These are phyloP conservation scores for Beauveria asiatica DNA, from an alignment of 2,329 filamentous ascomycete genomes.

Conservation along the genomic window DNA sequence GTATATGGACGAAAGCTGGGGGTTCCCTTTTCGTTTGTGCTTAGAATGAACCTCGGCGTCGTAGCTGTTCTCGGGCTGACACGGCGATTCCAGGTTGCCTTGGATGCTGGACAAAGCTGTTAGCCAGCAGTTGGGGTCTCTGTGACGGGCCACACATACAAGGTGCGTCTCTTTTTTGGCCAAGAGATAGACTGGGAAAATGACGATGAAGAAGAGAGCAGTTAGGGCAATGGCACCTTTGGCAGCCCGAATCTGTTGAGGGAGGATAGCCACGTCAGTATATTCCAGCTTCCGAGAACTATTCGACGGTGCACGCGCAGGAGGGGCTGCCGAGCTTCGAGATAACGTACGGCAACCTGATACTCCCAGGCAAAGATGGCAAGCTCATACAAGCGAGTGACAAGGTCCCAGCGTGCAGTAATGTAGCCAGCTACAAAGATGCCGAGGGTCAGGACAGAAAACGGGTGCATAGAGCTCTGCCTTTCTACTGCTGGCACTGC, in stretches of 20 bases:
- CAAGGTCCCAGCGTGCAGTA: constrained; percentile 97
- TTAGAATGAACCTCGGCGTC: constrained; percentile 90
- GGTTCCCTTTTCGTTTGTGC: not conserved
- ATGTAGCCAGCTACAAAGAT: constrained; percentile 99
- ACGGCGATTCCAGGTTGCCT: constrained; percentile 69
- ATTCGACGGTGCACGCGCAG: not conserved
- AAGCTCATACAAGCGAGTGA: constrained; percentile 93
- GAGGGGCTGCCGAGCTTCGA: not conserved
- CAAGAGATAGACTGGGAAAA: constrained; percentile 76
- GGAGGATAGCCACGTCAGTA: constrained; percentile 1
- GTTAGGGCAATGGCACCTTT: constrained; percentile 81
- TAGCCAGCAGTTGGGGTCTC: constrained; percentile 10
- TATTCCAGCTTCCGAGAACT: not conserved
- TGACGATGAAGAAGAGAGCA: constrained; percentile 72
- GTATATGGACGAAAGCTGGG: constrained; percentile 13
- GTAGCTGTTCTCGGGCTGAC: constrained; percentile 90
- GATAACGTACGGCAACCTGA: constrained; percentile 75
- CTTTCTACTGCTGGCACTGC: constrained; percentile 28
- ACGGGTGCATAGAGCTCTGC: constrained; percentile 81
- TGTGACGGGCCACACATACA: constrained; percentile 45
- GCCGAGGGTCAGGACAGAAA: constrained; percentile 88
- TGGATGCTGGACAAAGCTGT: constrained; percentile 57
- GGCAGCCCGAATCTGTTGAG: constrained; percentile 63
- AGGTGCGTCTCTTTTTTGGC: constrained; percentile 71
- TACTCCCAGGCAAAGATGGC: constrained; percentile 97